phyloP scores from a whole-genome alignment of 306 rosid genomes.

The Arachis hypogaea region DNA sequence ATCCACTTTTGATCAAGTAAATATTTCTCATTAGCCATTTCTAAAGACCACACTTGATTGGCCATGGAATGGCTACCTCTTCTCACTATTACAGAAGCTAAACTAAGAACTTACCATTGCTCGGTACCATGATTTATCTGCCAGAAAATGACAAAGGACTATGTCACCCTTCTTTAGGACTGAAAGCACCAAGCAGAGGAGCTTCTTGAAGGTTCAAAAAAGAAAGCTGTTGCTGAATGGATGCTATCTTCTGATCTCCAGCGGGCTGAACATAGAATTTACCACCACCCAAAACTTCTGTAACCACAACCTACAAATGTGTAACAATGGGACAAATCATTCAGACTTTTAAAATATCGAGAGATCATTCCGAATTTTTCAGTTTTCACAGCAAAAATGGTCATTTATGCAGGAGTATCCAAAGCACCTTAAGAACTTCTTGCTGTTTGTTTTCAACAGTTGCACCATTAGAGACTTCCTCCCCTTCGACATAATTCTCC shows the following conservation, averaged over 20 bases:
- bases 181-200: slow-evolving; percentile 79
- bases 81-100: neutral
- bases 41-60: neutral
- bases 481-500: slow-evolving; percentile 90
- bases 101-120: slow-evolving; percentile 71
- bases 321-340: slow-evolving; percentile 35
- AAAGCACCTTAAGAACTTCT: slow-evolving; percentile 78
- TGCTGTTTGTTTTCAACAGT: slow-evolving; percentile 69
- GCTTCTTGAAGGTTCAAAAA: slow-evolving; percentile 82
- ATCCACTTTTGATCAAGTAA: neutral
- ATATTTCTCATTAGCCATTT: neutral
- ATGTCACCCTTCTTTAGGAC: slow-evolving; percentile 82
- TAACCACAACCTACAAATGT: slow-evolving; percentile 61
- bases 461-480: slow-evolving; percentile 64
- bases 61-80: slow-evolving; percentile 1
- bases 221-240: slow-evolving; percentile 74
- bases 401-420: slow-evolving; percentile 19
- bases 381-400: neutral
- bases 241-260: slow-evolving; percentile 71
- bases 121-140: slow-evolving; percentile 81
- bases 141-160: slow-evolving; percentile 74
- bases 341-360: slow-evolving; percentile 23
- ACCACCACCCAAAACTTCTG: slow-evolving; percentile 83
- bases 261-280: slow-evolving; percentile 72
- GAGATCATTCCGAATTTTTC: neutral